Evolutionary conservation across 768 basidiomycete genomes (phyloP), one percentile per base, ranked within the genome.

Genomic region (Pulveroboletus ravenelii): DNA sequence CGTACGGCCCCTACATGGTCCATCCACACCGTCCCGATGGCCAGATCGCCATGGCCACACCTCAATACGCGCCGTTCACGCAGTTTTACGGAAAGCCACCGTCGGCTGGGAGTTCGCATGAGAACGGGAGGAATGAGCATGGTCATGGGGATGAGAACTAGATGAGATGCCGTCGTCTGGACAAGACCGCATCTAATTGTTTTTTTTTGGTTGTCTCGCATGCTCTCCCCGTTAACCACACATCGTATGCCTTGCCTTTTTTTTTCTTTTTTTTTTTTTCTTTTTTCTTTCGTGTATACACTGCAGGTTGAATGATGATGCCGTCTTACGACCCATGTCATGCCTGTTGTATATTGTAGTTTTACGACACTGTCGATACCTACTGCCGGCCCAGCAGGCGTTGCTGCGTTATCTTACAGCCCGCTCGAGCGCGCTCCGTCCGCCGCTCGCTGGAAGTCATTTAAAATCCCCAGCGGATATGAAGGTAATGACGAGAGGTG

Each of bases 1-100:
- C 73, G 49, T 79, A 77, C 60, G 62, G 68, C n/a, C 74, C 73
- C 27, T 79, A 78, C 63, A 69, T 79, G 66, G 66, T 78, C 53
- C 68, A 71, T 44, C 70, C 70, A 48, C 68, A 63, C 62, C 71
- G 73, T 48, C 67, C 74, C 46, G 71, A 74, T 56, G 72, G 67
- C 1, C 71, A 71, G 57, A 62, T 71, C 54, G 35, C 62, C 20
- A 58, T 72, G 62, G 41, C 63, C 17, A n/a, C 60, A 12, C 62
- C 69, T 14, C 71, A 71, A 43, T 75, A 76, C 53, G 67, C 70
- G 32, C 52, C 74, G 15, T 72, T 72, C 48, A 61, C 71, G 10
- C 70, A 67, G 17, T 56, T 66, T 40, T 75, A 75, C 49, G 58
- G 64, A 34, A 75, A 74, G 60, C 70, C 71, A 15, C 67, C 70